These are phyloP conservation scores for Psilocybe azurescens DNA, from an alignment of 768 basidiomycete genomes.

Conservation along the genomic window DNA sequence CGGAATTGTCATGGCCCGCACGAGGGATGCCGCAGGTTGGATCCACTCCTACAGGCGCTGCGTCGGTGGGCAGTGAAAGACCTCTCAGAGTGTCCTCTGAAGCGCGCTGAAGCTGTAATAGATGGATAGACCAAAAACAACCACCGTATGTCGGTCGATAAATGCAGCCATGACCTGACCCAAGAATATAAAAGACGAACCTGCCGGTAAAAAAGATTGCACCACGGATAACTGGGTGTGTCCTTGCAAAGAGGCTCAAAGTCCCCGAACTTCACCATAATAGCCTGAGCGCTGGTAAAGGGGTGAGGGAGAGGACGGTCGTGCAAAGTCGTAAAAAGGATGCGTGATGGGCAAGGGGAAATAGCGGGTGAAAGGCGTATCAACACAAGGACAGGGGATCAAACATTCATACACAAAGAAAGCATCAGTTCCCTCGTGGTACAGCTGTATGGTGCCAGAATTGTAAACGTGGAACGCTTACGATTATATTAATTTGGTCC, in stretches of 20 bases:
- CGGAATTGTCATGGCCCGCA: slow-evolving; percentile 57
- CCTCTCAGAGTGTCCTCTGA: slow-evolving; percentile 38
- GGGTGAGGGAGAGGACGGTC: slow-evolving; percentile 3
- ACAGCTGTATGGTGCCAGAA: slow-evolving; percentile 4
- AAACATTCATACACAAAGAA: slow-evolving; percentile 28
- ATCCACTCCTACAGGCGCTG: slow-evolving; percentile 85
- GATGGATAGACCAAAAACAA: background rate
- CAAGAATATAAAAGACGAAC: slow-evolving; percentile 44
- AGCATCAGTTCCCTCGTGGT: slow-evolving; percentile 9
- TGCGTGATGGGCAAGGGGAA: slow-evolving; percentile 11
- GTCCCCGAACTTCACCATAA: slow-evolving; percentile 70
- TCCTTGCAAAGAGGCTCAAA: slow-evolving; percentile 70
- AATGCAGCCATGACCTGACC: background rate
- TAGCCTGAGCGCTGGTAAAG: slow-evolving; percentile 1
- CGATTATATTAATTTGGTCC: background rate
- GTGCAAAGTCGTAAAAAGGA: slow-evolving; percentile 11
- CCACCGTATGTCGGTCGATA: background rate
- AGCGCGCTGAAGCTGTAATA: slow-evolving; percentile 42
- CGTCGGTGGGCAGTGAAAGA: slow-evolving; percentile 44
- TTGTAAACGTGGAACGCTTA: slow-evolving; percentile 12
- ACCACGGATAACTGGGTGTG: slow-evolving; percentile 86
- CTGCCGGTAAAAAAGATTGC: slow-evolving; percentile 94
- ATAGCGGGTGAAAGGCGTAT: slow-evolving; percentile 16
- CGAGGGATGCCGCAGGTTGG: slow-evolving; percentile 79
- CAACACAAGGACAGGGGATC: slow-evolving; percentile 14